A percentile compares a stretch with the other conserved stretches of the same genome.
These are phyloP conservation scores for Apiospora phragmitis DNA, from an alignment of 2,329 filamentous ascomycete genomes.

Conservation along the genomic window DNA sequence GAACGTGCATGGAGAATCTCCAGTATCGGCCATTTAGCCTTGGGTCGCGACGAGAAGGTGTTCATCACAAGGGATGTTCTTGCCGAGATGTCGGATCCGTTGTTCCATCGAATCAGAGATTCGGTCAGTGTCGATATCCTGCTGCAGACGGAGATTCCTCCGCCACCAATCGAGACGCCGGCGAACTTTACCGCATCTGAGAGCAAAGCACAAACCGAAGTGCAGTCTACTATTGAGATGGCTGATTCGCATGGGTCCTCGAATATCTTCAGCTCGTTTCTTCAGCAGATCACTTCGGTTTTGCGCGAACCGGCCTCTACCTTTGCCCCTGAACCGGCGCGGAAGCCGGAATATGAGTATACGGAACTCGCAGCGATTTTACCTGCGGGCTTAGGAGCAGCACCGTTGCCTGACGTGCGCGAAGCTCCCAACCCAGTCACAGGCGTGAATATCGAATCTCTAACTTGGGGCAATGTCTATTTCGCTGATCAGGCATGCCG, in stretches of 20 bases:
- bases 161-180: conserved; percentile 4
- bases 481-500: conserved; percentile 70
- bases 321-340: conserved; percentile 35
- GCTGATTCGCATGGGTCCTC: conserved; percentile 15
- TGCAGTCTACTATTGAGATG: conserved; percentile 22
- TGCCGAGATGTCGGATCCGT: conserved; percentile 75
- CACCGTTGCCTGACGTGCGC: conserved; percentile 65
- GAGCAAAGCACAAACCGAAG: conserved; percentile 27
- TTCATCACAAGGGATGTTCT: conserved; percentile 77
- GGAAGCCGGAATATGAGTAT: conserved; percentile 36
- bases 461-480: conserved; percentile 72
- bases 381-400: conserved; percentile 58
- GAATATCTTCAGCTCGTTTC: conserved; percentile 41
- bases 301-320: conserved; percentile 44
- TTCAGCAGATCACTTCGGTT: conserved; percentile 48
- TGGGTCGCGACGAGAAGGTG: conserved; percentile 87
- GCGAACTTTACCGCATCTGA: conserved; percentile 30
- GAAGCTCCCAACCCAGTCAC: conserved; percentile 51
- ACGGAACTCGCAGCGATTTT: conserved; percentile 56
- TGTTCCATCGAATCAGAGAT: conserved; percentile 79
- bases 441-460: conserved; percentile 38
- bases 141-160: conserved; percentile 49
- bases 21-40: conserved; percentile 74
- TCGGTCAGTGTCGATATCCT: conserved; percentile 72
- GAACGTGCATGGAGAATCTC: conserved; percentile 68